Evolutionary conservation across 208 protist genomes (phyloP).

Genomic region (Strigomonas culicis): DNA sequence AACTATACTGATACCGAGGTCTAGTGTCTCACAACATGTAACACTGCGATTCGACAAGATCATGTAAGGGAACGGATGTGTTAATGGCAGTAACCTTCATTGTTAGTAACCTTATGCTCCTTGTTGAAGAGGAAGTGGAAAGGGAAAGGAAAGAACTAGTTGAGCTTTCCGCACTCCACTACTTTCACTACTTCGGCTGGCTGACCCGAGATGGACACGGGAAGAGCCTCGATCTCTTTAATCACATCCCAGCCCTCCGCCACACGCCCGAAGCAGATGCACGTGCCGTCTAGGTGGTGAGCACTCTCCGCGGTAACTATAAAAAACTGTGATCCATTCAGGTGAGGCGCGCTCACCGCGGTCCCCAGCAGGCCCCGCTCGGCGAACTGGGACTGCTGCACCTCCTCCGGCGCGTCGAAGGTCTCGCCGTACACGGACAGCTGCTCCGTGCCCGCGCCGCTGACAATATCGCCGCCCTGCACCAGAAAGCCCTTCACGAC

Average conservation of each 20-base stretch:
- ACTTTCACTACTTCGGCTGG: slow-evolving; percentile 39
- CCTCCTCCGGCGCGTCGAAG: slow-evolving; percentile 94
- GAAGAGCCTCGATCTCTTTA: slow-evolving; percentile 65
- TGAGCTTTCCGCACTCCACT: slow-evolving; percentile 62
- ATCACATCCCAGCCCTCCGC: slow-evolving; percentile 80
- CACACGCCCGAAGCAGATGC: slow-evolving; percentile 95
- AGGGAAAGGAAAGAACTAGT: slow-evolving; percentile 3
- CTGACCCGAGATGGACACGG: slow-evolving; percentile 33
- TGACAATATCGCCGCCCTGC: slow-evolving; percentile 88
- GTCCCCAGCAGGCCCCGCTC: slow-evolving; percentile 94
- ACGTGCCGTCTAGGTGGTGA: slow-evolving; percentile 89
- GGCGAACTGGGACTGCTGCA: slow-evolving; percentile 84
- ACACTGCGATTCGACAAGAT: too few relatives aligned
- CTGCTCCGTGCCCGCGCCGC: slow-evolving; percentile 90
- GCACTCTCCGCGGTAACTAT: slow-evolving; percentile 73
- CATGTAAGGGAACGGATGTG: too few relatives aligned
- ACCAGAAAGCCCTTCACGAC: slow-evolving; percentile 89
- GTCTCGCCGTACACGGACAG: slow-evolving; percentile 96
- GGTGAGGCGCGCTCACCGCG: slow-evolving; percentile 96
- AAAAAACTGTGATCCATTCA: slow-evolving; percentile 95
- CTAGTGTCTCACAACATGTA: too few relatives aligned
- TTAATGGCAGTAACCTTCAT: neutral
- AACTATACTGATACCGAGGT: neutral
- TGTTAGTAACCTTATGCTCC: neutral
- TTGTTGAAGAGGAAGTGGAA: neutral